Evolutionary conservation across 768 basidiomycete species (phyloP).

Genomic region (Collybiopsis confluens): DNA sequence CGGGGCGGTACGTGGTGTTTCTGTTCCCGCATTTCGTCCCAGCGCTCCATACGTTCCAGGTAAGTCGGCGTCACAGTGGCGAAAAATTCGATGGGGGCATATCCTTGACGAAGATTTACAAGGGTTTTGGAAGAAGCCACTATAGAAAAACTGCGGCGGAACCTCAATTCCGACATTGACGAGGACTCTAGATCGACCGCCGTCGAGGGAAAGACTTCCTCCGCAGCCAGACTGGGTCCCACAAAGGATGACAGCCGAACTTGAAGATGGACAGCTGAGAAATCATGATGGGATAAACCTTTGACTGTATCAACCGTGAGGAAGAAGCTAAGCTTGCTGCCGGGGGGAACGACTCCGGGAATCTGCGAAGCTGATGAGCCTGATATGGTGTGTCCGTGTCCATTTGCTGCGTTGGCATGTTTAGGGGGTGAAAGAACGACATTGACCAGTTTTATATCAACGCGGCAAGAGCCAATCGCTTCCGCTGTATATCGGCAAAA

Average conservation of each 20-base stretch:
- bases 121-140: constrained; percentile 71
- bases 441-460: constrained; percentile 79
- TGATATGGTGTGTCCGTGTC: constrained; percentile 45
- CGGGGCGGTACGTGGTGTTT: constrained; percentile 41
- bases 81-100: constrained; percentile 89
- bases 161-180: constrained; percentile 74
- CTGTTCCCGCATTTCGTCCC: constrained; percentile 91
- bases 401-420: constrained; percentile 52
- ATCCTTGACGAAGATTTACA: constrained; percentile 66
- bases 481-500: constrained; percentile 93
- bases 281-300: constrained; percentile 88
- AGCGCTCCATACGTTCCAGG: constrained; percentile 83
- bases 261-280: constrained; percentile 82
- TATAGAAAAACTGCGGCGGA: constrained; percentile 79
- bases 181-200: constrained; percentile 69
- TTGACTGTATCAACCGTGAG: constrained; percentile 84
- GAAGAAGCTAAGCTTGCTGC: constrained; percentile 81
- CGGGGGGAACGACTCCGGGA: constrained; percentile 61
- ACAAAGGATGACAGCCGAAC: constrained; percentile 84
- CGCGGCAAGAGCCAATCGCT: constrained; percentile 90
- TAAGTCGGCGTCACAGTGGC: constrained; percentile 79
- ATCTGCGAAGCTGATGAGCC: constrained; percentile 60
- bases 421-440: constrained; percentile 58
- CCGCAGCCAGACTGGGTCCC: constrained; percentile 61
- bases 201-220: constrained; percentile 79